phyloP scores from a whole-genome alignment of 768 basidiomycete genomes.

The Baorangia bicolor region DNA sequence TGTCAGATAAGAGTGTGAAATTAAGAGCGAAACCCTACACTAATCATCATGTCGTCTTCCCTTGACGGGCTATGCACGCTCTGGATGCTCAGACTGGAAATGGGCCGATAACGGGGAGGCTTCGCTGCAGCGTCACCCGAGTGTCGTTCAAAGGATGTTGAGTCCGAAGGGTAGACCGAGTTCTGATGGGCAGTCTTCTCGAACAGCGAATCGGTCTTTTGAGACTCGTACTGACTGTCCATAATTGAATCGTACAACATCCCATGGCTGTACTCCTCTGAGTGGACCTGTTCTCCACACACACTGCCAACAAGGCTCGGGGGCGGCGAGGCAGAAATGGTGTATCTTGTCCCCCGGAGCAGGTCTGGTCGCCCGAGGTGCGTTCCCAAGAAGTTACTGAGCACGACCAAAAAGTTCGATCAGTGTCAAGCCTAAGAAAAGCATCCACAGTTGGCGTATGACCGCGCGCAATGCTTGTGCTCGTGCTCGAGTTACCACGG shows the following conservation, averaged over 20 bases:
- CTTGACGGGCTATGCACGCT: conserved; percentile 47
- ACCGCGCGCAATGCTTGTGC: conserved; percentile 57
- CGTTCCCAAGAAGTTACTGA: conserved; percentile 59
- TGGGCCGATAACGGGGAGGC: conserved; percentile 59
- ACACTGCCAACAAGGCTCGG: conserved; percentile 36
- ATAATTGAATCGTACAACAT: conserved; percentile 67
- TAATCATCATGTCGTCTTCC: conserved; percentile 84
- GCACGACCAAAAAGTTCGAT: conserved; percentile 50
- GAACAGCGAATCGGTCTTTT: conserved; percentile 51
- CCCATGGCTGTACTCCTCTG: conserved; percentile 31
- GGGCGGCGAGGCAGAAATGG: conserved; percentile 64
- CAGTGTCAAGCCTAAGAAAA: conserved; percentile 60
- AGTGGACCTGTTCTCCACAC: conserved; percentile 9
- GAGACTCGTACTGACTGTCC: conserved; percentile 46
- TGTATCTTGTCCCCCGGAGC: conserved; percentile 93
- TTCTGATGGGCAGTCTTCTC: conserved; percentile 57
- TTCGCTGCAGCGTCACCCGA: conserved; percentile 35
- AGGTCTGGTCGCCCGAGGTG: conserved; percentile 69
- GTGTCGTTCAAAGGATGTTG: conserved; percentile 56
- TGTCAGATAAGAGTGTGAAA: not conserved
- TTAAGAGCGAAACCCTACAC: conserved; percentile 42
- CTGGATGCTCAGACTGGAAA: conserved; percentile 61
- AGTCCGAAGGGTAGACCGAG: conserved; percentile 52
- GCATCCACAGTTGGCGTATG: conserved; percentile 55
- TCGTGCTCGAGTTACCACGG: conserved; percentile 58